phyloP scores from a whole-genome alignment of 768 basidiomycete species.

The Paxillus rubicundulus region DNA sequence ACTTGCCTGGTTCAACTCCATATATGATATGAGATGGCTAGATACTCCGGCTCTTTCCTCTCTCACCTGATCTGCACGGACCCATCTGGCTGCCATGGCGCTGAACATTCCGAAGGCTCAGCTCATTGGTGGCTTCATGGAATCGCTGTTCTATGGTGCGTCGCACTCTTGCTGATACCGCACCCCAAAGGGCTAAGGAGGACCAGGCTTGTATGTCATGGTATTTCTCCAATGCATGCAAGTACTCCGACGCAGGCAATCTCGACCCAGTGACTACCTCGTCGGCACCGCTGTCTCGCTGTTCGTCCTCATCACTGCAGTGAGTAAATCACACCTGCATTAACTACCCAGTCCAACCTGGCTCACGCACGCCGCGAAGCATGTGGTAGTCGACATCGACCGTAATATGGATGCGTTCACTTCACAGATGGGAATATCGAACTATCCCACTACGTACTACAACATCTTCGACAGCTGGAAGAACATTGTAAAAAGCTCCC shows the following conservation, averaged over 20 bases:
- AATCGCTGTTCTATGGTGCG: constrained; percentile 10
- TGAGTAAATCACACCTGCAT: not conserved
- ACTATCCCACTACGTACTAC: constrained; percentile 21
- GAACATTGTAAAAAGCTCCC: constrained; percentile 22
- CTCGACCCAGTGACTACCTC: constrained; percentile 12
- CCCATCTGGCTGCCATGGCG: not conserved
- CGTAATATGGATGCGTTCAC: constrained; percentile 27
- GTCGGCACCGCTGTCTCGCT: constrained; percentile 9
- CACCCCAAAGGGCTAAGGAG: not conserved
- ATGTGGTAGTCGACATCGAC: constrained; percentile 22
- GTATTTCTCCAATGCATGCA: constrained; percentile 7
- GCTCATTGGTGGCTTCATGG: constrained; percentile 10
- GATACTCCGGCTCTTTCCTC: not conserved
- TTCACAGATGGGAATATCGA: constrained; percentile 1
- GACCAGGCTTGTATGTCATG: constrained; percentile 9
- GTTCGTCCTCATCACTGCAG: constrained; percentile 11
- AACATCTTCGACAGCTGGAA: constrained; percentile 16
- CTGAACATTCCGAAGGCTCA: constrained; percentile 5
- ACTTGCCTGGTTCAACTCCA: not conserved
- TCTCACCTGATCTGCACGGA: not conserved
- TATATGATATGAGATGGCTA: not conserved
- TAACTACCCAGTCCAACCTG: not conserved
- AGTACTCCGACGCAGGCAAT: constrained; percentile 7
- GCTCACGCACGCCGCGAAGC: constrained; percentile 14
- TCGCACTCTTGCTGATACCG: not conserved